Percentiles rank a stretch among this genome's conserved stretches.
Evolutionary conservation across 2,329 filamentous ascomycete genomes (phyloP).

Genomic region (Xenoacremonium recifei): DNA sequence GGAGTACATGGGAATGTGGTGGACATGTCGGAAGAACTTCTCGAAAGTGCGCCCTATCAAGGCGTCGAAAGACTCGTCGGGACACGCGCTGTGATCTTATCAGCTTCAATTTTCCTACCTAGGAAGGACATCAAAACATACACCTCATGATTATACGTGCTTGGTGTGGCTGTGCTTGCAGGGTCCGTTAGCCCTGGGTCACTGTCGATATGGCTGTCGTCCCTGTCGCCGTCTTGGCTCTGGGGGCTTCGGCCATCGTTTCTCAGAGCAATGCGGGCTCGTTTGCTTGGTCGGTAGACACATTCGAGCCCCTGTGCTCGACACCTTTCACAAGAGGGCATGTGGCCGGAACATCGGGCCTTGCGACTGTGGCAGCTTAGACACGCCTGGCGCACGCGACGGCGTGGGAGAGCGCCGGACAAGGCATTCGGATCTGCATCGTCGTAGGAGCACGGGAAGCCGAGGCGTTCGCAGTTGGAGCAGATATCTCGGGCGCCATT

Average conservation of each 20-base stretch:
- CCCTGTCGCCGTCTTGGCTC: constrained; percentile 34
- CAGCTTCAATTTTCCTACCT: constrained; percentile 15
- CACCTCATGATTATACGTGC: constrained; percentile 33
- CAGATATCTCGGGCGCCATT: constrained; percentile 53
- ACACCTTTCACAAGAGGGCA: constrained; percentile 51
- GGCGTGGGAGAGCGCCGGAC: constrained; percentile 46
- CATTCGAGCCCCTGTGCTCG: constrained; percentile 54
- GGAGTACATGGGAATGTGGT: constrained; percentile 58
- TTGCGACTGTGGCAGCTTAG: constrained; percentile 58
- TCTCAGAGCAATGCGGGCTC: constrained; percentile 28
- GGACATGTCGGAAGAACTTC: constrained; percentile 57
- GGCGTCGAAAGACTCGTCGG: constrained; percentile 46
- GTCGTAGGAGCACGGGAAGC: constrained; percentile 57
- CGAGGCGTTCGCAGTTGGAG: constrained; percentile 58
- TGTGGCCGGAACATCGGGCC: constrained; percentile 57
- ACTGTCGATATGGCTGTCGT: constrained; percentile 34
- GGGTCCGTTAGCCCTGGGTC: constrained; percentile 35
- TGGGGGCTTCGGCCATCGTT: constrained; percentile 29
- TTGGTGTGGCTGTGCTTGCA: constrained; percentile 31
- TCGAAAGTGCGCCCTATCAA: constrained; percentile 53
- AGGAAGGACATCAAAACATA: constrained; percentile 21
- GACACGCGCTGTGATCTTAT: constrained; percentile 27
- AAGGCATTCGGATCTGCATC: constrained; percentile 43
- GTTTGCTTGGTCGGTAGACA: constrained; percentile 51
- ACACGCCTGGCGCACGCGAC: constrained; percentile 56